phyloP scores from a whole-genome alignment of 1,139 yeast genomes.

The Pichia kudriavzevii region DNA sequence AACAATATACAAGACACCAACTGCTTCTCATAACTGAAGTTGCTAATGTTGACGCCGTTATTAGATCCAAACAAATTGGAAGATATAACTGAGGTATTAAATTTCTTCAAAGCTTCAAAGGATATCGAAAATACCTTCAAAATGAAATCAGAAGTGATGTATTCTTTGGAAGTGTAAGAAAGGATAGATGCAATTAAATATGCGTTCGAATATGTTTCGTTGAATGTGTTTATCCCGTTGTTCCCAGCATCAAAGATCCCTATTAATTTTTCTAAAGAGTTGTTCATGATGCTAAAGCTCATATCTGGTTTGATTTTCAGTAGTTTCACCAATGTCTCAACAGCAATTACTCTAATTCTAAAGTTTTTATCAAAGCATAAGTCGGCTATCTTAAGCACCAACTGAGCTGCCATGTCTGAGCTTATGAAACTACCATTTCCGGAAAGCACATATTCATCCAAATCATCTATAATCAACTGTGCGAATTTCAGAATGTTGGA shows the following conservation, averaged over 20 bases:
- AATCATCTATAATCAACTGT: slow-evolving; percentile 22
- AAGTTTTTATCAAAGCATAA: slow-evolving; percentile 30
- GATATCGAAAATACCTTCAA: slow-evolving; percentile 28
- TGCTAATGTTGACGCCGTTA: slow-evolving; percentile 34
- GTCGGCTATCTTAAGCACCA: slow-evolving; percentile 24
- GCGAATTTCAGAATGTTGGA: slow-evolving; percentile 22
- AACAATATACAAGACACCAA: slow-evolving; percentile 66
- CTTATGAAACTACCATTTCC: slow-evolving; percentile 21
- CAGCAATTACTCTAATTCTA: slow-evolving; percentile 32
- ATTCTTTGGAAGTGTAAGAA: slow-evolving; percentile 26
- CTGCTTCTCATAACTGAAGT: slow-evolving; percentile 35
- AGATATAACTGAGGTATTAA: slow-evolving; percentile 30
- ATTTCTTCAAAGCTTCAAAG: slow-evolving; percentile 30
- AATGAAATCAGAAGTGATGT: slow-evolving; percentile 30
- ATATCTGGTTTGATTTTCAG: slow-evolving; percentile 27
- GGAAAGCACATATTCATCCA: slow-evolving; percentile 27
- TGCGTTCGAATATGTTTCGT: slow-evolving; percentile 26
- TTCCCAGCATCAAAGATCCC: slow-evolving; percentile 25
- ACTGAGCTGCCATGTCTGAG: slow-evolving; percentile 20
- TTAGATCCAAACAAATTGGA: slow-evolving; percentile 29
- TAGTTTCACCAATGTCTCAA: slow-evolving; percentile 25
- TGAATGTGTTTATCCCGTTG: slow-evolving; percentile 18
- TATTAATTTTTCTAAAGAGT: slow-evolving; percentile 30
- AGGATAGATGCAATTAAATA: slow-evolving; percentile 25
- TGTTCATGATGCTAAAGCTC: slow-evolving; percentile 25